Evolutionary conservation across 371 early-diverging fungal species (phyloP), one percentile per base, ranked within the genome.

Genomic region (Conidiobolus incongruus): DNA sequence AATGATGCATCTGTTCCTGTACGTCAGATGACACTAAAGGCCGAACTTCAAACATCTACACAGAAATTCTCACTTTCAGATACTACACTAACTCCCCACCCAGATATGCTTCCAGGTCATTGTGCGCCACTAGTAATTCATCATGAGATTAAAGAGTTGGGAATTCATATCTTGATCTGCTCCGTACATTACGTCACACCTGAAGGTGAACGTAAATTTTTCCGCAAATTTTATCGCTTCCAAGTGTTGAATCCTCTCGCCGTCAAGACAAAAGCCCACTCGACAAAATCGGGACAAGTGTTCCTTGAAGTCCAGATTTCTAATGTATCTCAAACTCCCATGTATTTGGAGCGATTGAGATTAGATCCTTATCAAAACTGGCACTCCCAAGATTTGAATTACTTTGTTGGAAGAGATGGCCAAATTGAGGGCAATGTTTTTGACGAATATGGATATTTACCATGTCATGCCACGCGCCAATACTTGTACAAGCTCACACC

Each of bases 141-240:
- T 12, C 91, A 94, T 58, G 95, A 94, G 58, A 87, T 90, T 53
- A 90, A 87, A 55, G 92, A 94, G 56, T 61, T 93, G 8, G 92
- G 91, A 6, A 65, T 79, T 16, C 95, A 95, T 52, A 82, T 86
- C 19, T 63, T 93, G 19, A 77, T 81, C 1, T 91, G 93, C 50
- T 72, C 81, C 2, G 76, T 90, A 1, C 72, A 77, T n/a, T 94
- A 90, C 51, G 50, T 64, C n/a, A 61, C 66, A 0, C 50, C 58
- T 26, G 73, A 67, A 23, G 68, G 70, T 12, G 73, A 72, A 43
- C 65, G 66, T 33, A 73, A 80, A 20, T 69, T 66, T 43, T 77
- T 91, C 51, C 71, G 84, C 34, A 86, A 85, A 53, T 82, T 85
- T 49, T 93, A 82, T 72, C 89, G 87, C 49, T 91, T 94, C 55